Conservation (phyloP, 371 early-diverging fungal species). For the Conidiobolus incongruus region DNA sequence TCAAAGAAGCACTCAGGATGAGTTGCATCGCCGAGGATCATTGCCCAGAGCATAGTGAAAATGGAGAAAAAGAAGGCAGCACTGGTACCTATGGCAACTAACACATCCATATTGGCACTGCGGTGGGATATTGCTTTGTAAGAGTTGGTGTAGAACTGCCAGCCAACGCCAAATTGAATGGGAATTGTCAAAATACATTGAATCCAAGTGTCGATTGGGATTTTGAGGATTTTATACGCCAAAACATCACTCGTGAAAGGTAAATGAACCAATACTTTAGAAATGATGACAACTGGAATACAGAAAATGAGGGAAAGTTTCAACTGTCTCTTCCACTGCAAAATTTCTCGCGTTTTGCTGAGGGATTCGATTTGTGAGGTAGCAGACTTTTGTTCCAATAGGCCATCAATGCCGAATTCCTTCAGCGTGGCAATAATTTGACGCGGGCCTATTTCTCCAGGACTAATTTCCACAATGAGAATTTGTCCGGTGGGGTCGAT, state of each 20-base stretch:
- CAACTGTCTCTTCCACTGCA: conserved; percentile 51
- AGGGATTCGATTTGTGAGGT: conserved; percentile 78
- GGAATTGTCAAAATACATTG: conserved; percentile 43
- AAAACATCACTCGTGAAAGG: conserved; percentile 9
- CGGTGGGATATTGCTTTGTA: conserved; percentile 55
- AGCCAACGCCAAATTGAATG: conserved; percentile 77
- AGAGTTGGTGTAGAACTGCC: conserved; percentile 51
- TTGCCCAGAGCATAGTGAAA: conserved; percentile 12
- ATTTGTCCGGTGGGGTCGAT: conserved; percentile 56
- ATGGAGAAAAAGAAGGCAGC: conserved; percentile 61
- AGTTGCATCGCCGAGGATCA: neutral
- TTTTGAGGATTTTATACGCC: conserved; percentile 6
- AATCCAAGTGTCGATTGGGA: conserved; percentile 32
- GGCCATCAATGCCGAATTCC: conserved; percentile 64
- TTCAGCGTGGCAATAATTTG: conserved; percentile 59
- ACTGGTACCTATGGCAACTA: conserved; percentile 68
- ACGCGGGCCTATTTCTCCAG: conserved; percentile 36
- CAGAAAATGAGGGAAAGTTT: conserved; percentile 34
- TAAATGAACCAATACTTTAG: conserved; percentile 61
- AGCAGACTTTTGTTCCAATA: conserved; percentile 29
- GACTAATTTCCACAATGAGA: conserved; percentile 43
- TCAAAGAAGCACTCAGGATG: conserved; percentile 74
- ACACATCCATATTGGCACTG: conserved; percentile 89
- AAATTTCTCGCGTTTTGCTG: conserved; percentile 64
- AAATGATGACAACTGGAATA: conserved; percentile 60